These are phyloP conservation scores for Microdochium paspali DNA, from an alignment of 2,329 filamentous ascomycete genomes.

Conservation along the genomic window DNA sequence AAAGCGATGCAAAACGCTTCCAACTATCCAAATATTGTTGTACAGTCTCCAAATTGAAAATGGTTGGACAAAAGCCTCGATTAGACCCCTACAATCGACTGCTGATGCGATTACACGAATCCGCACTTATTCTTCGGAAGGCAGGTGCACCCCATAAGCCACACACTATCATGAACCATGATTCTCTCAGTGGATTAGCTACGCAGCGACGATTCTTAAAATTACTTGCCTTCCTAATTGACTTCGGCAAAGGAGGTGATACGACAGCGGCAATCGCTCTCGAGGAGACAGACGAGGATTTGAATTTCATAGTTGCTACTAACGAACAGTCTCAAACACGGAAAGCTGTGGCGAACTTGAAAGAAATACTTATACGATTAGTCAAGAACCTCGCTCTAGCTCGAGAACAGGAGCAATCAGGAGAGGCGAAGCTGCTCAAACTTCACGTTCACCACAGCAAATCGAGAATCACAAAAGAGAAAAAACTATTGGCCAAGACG, in stretches of 20 bases:
- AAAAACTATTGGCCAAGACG: not conserved
- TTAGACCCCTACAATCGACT: not conserved
- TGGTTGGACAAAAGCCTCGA: not conserved
- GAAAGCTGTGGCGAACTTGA: conserved; percentile 14
- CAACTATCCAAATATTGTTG: too few species aligned
- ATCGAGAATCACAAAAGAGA: conserved; percentile 7
- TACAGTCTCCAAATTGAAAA: too few species aligned
- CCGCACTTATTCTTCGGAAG: not conserved
- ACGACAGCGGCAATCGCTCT: conserved; percentile 34
- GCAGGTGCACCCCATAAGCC: not conserved
- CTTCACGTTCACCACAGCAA: conserved; percentile 10
- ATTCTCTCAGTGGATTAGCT: not conserved
- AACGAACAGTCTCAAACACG: conserved; percentile 17
- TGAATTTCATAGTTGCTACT: conserved; percentile 32
- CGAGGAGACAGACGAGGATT: conserved; percentile 19
- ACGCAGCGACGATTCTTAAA: conserved; percentile 21
- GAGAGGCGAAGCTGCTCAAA: not conserved
- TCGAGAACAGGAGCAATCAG: not conserved
- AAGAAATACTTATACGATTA: conserved; percentile 1
- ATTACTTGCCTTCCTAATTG: conserved; percentile 33
- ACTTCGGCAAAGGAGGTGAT: conserved; percentile 33
- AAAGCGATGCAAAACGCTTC: too few species aligned
- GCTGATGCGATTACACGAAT: not conserved
- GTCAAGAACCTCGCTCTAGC: not conserved
- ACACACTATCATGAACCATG: not conserved